Evolutionary conservation across 2,329 filamentous ascomycete genomes (phyloP).

Genomic region (Bisporella sp.): DNA sequence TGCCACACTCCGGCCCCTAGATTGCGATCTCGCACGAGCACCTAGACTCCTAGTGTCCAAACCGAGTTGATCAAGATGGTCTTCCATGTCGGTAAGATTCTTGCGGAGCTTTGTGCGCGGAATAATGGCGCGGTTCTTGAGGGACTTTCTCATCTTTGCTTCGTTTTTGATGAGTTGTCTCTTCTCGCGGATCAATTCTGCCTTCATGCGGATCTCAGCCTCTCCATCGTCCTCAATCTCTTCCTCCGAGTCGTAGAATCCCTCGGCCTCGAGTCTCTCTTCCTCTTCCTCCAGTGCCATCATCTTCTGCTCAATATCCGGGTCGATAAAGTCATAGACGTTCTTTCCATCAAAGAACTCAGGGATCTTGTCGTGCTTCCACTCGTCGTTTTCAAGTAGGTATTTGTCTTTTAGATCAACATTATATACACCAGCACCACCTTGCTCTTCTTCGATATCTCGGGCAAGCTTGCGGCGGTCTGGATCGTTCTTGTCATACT

Average conservation of each 20-base stretch:
- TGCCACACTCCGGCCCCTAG: constrained; percentile 64
- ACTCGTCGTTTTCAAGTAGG: constrained; percentile 77
- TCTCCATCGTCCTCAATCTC: constrained; percentile 82
- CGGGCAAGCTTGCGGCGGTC: constrained; percentile 72
- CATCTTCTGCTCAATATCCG: constrained; percentile 91
- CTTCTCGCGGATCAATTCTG: constrained; percentile 93
- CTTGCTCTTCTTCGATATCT: constrained; percentile 86
- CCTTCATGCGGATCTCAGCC: constrained; percentile 82
- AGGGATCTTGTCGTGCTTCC: constrained; percentile 94
- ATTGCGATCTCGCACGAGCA: constrained; percentile 62
- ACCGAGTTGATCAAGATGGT: constrained; percentile 76
- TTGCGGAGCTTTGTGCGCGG: constrained; percentile 76
- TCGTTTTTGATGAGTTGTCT: constrained; percentile 88
- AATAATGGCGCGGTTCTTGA: constrained; percentile 95
- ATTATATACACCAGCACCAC: constrained; percentile 93
- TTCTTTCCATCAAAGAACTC: constrained; percentile 95
- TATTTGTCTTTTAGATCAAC: constrained; percentile 88
- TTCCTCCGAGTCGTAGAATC: constrained; percentile 84
- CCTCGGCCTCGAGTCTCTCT: constrained; percentile 82
- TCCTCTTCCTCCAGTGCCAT: constrained; percentile 91
- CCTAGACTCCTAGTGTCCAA: constrained; percentile 73
- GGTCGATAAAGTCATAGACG: constrained; percentile 94
- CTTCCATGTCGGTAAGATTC: constrained; percentile 80
- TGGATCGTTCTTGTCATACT: constrained; percentile 88
- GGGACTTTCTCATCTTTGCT: constrained; percentile 86